phyloP scores from a whole-genome alignment of 208 protist genomes.

The Lotmaria passim region DNA sequence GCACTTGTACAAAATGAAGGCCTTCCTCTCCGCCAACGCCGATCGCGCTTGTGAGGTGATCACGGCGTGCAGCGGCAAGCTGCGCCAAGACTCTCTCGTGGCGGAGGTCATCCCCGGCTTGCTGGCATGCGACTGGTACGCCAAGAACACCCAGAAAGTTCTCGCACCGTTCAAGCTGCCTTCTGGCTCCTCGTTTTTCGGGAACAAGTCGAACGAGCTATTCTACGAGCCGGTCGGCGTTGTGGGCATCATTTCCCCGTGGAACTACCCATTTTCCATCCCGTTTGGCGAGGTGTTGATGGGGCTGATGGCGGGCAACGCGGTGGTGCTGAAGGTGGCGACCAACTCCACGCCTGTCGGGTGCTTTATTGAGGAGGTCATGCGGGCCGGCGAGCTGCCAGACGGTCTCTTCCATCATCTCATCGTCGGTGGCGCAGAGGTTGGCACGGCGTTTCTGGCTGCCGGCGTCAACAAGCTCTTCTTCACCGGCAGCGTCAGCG shows the following conservation, averaged over 20 bases:
- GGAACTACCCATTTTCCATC: conserved; percentile 90
- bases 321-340: conserved; percentile 78
- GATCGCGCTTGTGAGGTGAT: conserved; percentile 63
- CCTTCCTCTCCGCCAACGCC: conserved; percentile 62
- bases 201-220: conserved; percentile 82
- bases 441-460: conserved; percentile 44
- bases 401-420: conserved; percentile 70
- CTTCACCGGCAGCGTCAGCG: conserved; percentile 85
- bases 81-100: conserved; percentile 69
- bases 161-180: conserved; percentile 52
- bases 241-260: conserved; percentile 88
- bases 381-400: conserved; percentile 61
- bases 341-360: conserved; percentile 61
- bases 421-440: conserved; percentile 48
- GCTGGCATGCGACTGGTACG: conserved; percentile 81
- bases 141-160: conserved; percentile 56
- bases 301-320: conserved; percentile 86
- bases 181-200: conserved; percentile 62
- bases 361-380: conserved; percentile 69
- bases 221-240: conserved; percentile 82
- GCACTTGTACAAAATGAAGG: conserved; percentile 60
- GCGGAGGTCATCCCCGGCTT: conserved; percentile 76
- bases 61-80: conserved; percentile 67
- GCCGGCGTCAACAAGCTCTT: conserved; percentile 79
- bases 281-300: conserved; percentile 86